phyloP scores from a whole-genome alignment of 2,329 filamentous ascomycete genomes.

The Colletotrichum sansevieriae region DNA sequence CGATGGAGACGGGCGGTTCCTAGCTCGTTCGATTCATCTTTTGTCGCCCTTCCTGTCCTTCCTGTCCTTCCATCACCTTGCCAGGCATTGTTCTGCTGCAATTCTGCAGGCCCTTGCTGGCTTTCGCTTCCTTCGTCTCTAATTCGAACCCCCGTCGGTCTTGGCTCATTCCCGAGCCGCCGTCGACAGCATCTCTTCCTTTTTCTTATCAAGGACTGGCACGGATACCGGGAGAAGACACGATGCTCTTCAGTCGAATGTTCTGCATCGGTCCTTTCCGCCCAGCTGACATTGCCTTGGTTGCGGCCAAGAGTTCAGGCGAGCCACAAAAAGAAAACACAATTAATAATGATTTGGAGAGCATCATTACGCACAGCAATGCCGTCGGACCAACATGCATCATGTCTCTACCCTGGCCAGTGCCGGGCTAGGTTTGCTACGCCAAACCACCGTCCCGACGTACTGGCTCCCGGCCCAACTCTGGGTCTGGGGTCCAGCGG shows the following conservation, averaged over 20 bases:
- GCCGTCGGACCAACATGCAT: constrained; percentile 33
- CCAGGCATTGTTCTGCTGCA: constrained; percentile 12
- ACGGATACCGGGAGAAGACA: not conserved
- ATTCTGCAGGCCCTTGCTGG: constrained; percentile 7
- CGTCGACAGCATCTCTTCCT: constrained; percentile 11
- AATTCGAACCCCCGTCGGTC: constrained; percentile 8
- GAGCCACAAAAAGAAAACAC: constrained; percentile 23
- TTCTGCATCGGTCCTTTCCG: constrained; percentile 23
- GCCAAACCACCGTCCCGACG: constrained; percentile 37
- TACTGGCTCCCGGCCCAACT: constrained; percentile 40
- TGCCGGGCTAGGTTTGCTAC: constrained; percentile 37
- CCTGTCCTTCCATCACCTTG: not conserved
- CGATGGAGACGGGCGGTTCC: constrained; percentile 19
- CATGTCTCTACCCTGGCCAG: constrained; percentile 25
- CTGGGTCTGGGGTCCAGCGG: constrained; percentile 25
- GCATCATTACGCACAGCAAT: constrained; percentile 10
- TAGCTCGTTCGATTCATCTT: constrained; percentile 5
- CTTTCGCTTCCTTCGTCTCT: constrained; percentile 26
- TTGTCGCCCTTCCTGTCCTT: not conserved
- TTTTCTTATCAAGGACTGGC: not conserved
- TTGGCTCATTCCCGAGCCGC: constrained; percentile 11
- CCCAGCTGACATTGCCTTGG: constrained; percentile 20
- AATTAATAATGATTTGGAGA: not conserved
- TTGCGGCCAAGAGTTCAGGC: constrained; percentile 25
- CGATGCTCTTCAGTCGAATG: constrained; percentile 15